A percentile compares a stretch with the other conserved stretches of the same genome.
Evolutionary conservation across 352 stramenopile species (phyloP).

Genomic region (Globisporangium nodosum): DNA sequence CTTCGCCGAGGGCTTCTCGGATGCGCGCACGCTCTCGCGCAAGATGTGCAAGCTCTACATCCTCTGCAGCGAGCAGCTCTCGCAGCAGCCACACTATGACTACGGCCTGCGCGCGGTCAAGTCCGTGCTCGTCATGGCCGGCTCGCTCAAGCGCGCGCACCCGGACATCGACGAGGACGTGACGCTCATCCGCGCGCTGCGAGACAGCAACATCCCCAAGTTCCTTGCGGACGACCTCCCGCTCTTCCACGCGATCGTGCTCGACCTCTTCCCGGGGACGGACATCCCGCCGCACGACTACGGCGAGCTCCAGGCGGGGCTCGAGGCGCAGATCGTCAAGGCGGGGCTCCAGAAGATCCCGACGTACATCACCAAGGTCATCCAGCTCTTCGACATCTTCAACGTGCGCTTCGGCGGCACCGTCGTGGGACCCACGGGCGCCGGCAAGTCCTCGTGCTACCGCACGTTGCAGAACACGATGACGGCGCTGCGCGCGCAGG

Average conservation of each 20-base stretch:
- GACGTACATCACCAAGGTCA: conserved; percentile 90
- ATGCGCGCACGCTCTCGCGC: conserved; percentile 89
- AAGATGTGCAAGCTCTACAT: conserved; percentile 96
- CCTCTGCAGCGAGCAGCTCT: conserved; percentile 92
- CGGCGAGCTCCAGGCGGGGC: conserved; percentile 61
- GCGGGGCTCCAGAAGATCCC: conserved; percentile 56
- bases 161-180: conserved; percentile 79
- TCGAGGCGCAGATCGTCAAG: conserved; percentile 56
- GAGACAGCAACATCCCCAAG: conserved; percentile 94
- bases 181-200: conserved; percentile 84
- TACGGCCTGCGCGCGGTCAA: conserved; percentile 92
- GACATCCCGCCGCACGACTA: conserved; percentile 86
- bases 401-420: conserved; percentile 91
- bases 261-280: conserved; percentile 88
- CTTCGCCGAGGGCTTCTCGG: conserved; percentile 94
- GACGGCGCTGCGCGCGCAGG: conserved; percentile 63
- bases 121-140: conserved; percentile 90
- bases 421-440: conserved; percentile 82
- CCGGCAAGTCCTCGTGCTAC: conserved; percentile 87
- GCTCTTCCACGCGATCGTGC: conserved; percentile 89
- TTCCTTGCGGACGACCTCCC: conserved; percentile 90
- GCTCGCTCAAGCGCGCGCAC: conserved; percentile 81
- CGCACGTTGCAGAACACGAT: conserved; percentile 82
- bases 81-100: conserved; percentile 93
- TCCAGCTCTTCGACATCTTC: conserved; percentile 93